A percentile compares a stretch with the other conserved stretches of the same genome.
Evolutionary conservation across 1,139 yeast genomes (phyloP).

Genomic region (Oligophagozyma castellii): DNA sequence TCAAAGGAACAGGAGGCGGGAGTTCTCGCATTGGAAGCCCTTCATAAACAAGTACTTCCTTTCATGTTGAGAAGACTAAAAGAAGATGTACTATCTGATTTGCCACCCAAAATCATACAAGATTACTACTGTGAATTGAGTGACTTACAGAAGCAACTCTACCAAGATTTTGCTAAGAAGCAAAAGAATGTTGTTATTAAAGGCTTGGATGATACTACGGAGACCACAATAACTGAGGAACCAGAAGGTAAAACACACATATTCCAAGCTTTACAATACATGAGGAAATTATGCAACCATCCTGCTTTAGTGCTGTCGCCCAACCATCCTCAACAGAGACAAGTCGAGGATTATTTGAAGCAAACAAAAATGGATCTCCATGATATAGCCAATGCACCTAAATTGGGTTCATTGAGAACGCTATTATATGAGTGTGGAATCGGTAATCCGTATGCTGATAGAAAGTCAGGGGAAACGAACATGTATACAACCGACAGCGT

Average conservation of each 20-base stretch:
- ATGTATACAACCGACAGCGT: constrained; percentile 47
- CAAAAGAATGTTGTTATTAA: constrained; percentile 62
- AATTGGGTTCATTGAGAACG: constrained; percentile 68
- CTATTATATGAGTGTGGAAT: constrained; percentile 88
- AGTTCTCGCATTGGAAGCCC: constrained; percentile 85
- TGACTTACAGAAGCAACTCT: constrained; percentile 74
- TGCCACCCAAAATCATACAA: constrained; percentile 97
- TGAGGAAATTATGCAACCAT: constrained; percentile 94
- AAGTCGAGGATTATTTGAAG: constrained; percentile 46
- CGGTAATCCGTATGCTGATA: constrained; percentile 46
- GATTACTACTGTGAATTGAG: constrained; percentile 95
- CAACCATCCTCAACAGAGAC: constrained; percentile 69
- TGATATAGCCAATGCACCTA: constrained; percentile 82
- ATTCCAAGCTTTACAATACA: constrained; percentile 93
- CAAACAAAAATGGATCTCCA: constrained; percentile 46
- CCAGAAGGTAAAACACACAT: constrained; percentile 77
- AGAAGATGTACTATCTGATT: constrained; percentile 89
- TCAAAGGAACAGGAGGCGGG: constrained; percentile 96
- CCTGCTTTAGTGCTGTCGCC: constrained; percentile 85
- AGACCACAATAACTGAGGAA: too few relatives aligned
- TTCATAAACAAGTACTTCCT: constrained; percentile 93
- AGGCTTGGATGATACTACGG: constrained; percentile 37
- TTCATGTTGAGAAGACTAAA: constrained; percentile 91
- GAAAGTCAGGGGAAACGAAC: constrained; percentile 25
- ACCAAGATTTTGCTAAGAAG: constrained; percentile 81